A percentile compares a stretch with the other conserved stretches of the same genome.
Evolutionary conservation across 441 rosid genomes (phyloP).

Genomic region (Corymbia calophylla): DNA sequence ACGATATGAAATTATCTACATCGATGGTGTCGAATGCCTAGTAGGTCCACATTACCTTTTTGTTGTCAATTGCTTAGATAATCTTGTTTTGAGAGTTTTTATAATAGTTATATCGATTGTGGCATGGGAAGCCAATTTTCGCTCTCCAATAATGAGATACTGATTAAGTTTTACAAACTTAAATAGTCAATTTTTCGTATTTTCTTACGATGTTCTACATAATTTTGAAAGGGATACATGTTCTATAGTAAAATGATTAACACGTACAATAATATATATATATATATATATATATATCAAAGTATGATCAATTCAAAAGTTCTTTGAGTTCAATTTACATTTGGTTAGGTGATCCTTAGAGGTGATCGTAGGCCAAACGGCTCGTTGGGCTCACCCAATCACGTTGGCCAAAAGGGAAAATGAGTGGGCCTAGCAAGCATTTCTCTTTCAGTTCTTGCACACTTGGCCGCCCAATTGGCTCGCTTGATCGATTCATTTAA

Average conservation of each 20-base stretch:
- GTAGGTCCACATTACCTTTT: no score
- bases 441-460: background rate
- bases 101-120: no score
- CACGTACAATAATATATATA: no score
- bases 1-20: no score
- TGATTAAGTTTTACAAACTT: rapidly evolving
- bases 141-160: background rate
- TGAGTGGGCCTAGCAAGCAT: background rate
- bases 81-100: background rate
- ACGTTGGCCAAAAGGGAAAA: rapidly evolving
- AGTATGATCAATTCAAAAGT: background rate
- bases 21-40: background rate
- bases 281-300: no score
- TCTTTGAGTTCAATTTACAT: no score
- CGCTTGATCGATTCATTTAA: background rate
- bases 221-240: no score
- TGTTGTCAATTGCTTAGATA: background rate
- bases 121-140: background rate
- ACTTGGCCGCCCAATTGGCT: rapidly evolving
- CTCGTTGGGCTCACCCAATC: background rate
- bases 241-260: no score
- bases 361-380: rapidly evolving
- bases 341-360: rapidly evolving
- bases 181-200: no score
- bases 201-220: no score